Evolutionary conservation across 1,284 basidiomycete genomes (phyloP).

Genomic region (Ganoderma lucidum): DNA sequence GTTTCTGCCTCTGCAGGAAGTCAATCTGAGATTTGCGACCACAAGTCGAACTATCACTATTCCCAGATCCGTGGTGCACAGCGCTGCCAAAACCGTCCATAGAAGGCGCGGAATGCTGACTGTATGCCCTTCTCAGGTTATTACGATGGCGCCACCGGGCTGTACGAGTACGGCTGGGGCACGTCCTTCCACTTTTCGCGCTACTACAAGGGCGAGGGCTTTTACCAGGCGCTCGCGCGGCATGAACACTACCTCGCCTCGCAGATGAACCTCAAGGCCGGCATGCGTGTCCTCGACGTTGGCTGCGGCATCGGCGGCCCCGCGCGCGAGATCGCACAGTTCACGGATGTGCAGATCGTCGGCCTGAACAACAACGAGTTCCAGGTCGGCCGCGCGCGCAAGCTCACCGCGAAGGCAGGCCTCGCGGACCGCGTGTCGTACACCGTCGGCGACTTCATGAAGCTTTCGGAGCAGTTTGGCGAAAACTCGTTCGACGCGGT

Average conservation of each 20-base stretch:
- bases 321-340: slow-evolving; percentile 93
- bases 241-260: slow-evolving; percentile 98
- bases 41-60: neutral
- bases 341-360: slow-evolving; percentile 87
- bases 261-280: slow-evolving; percentile 83
- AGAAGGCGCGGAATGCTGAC: slow-evolving; percentile 13
- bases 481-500: slow-evolving; percentile 96
- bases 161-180: slow-evolving; percentile 97
- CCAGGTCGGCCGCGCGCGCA: slow-evolving; percentile 88
- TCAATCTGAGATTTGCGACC: neutral
- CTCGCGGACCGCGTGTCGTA: slow-evolving; percentile 84
- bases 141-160: slow-evolving; percentile 95
- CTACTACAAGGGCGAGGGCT: slow-evolving; percentile 96
- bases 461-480: slow-evolving; percentile 91
- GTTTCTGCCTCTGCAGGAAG: neutral
- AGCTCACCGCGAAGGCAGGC: slow-evolving; percentile 85
- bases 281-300: slow-evolving; percentile 97
- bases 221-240: slow-evolving; percentile 85
- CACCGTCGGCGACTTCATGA: slow-evolving; percentile 97
- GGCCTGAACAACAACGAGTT: slow-evolving; percentile 98
- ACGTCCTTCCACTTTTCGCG: slow-evolving; percentile 98
- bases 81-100: neutral
- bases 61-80: neutral
- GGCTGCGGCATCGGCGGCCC: slow-evolving; percentile 99
- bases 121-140: slow-evolving; percentile 66